phyloP scores from a whole-genome alignment of 768 basidiomycete species.

The Pseudohyphozyma bogoriensis region DNA sequence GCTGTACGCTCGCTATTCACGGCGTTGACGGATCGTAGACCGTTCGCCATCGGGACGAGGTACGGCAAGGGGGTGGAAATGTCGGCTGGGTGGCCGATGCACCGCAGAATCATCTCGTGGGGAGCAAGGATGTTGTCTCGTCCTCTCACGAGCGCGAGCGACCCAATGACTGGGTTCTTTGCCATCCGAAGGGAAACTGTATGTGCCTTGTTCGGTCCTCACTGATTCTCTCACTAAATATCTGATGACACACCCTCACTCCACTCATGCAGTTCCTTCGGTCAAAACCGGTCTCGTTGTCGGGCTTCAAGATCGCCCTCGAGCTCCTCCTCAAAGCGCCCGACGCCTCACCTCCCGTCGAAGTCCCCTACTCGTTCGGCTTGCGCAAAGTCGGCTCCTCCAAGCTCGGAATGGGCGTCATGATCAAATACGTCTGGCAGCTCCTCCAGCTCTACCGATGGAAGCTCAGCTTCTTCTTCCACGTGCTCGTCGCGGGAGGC shows the following conservation, averaged over 20 bases:
- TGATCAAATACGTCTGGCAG: constrained; percentile 35
- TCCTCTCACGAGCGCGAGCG: constrained; percentile 33
- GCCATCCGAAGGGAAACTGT: constrained; percentile 32
- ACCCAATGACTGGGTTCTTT: constrained; percentile 36
- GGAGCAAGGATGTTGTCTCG: constrained; percentile 32
- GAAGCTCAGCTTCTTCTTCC: constrained; percentile 23
- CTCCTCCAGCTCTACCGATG: constrained; percentile 31
- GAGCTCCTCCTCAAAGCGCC: constrained; percentile 35
- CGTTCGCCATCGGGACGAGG: constrained; percentile 32
- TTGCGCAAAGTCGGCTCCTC: constrained; percentile 29
- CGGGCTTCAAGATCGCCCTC: constrained; percentile 35
- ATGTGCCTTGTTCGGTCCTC: background rate
- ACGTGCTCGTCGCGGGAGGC: constrained; percentile 13
- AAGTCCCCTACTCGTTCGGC: constrained; percentile 33
- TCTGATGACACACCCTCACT: too few species aligned
- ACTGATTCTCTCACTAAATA: background rate
- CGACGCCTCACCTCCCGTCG: constrained; percentile 4
- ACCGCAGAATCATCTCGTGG: constrained; percentile 33
- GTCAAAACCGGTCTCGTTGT: constrained; percentile 30
- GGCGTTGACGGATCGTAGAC: constrained; percentile 20
- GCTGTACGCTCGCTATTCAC: constrained; percentile 26
- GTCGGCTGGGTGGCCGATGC: constrained; percentile 33
- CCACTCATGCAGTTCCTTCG: constrained; percentile 20
- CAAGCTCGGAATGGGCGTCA: constrained; percentile 33
- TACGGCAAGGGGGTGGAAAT: constrained; percentile 33